phyloP scores from a whole-genome alignment of 352 stramenopile species.

The Pythium brachiatum region DNA sequence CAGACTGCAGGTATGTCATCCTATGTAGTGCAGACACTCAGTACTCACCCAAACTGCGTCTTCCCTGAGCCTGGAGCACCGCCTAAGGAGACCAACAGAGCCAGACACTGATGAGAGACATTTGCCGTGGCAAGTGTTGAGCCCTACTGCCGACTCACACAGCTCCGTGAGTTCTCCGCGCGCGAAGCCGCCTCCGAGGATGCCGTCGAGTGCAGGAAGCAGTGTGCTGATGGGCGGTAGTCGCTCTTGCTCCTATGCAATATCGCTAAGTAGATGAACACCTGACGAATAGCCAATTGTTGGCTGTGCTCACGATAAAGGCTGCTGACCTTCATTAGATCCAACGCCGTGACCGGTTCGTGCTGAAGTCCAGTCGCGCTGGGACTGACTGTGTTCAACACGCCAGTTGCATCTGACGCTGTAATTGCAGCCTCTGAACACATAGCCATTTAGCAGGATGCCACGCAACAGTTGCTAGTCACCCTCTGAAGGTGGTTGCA shows the following conservation, averaged over 20 bases:
- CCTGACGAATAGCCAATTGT: too few relatives aligned
- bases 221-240: conserved; percentile 34
- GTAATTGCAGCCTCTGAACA: conserved; percentile 10
- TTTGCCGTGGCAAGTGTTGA: too few relatives aligned
- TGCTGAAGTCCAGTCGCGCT: neutral
- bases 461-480: too few relatives aligned
- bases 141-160: too few relatives aligned
- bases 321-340: conserved; percentile 17
- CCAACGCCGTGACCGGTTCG: conserved; percentile 5
- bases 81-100: too few relatives aligned
- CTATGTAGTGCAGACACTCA: too few relatives aligned
- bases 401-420: neutral
- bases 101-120: too few relatives aligned
- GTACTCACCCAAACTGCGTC: conserved; percentile 66
- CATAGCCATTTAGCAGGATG: too few relatives aligned
- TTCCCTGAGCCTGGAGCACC: conserved; percentile 70
- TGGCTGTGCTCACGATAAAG: too few relatives aligned
- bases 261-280: too few relatives aligned
- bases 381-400: conserved; percentile 2
- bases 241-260: conserved; percentile 15
- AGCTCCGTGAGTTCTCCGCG: conserved; percentile 78
- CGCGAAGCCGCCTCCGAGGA: conserved; percentile 64
- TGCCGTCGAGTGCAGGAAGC: conserved; percentile 44
- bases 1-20: neutral
- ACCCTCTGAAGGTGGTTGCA: too few relatives aligned